Base-by-base conservation (phyloP, 2,329 filamentous ascomycete genomes). In the Fusarium sp. region DNA sequence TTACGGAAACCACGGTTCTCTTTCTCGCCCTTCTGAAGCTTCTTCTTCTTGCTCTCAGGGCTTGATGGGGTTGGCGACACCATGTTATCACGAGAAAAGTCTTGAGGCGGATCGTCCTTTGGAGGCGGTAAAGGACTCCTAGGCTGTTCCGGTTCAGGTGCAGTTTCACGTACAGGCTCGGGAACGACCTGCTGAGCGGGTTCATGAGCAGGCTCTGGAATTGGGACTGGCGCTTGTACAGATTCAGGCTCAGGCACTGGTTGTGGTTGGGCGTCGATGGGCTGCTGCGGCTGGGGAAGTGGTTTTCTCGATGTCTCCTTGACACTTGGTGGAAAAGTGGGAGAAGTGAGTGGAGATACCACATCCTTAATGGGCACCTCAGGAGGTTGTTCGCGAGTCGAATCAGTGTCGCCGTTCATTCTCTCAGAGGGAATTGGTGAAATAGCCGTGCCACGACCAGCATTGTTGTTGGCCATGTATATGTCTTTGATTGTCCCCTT, bases 401-500 rank as follows among this genome's bases (percentile, higher is more conserved):
- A 57, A 41, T 42, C 42, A 21, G 44, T 48, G 33, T 59, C 55
- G 9, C 50, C 72, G 31, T 71, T 72, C n/a, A 70, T 43, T 14
- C 72, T 69, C 21, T 76, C 76, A 23, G 79, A 77, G 50, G 67
- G 67, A 45, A 71, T 66, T 13, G 73, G 70, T 13, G 74, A 71
- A 29, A 77, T 63, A 15, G 72, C 55, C 35, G 79, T 62, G 11
- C 91, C 91, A 55, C 86, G 90, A 19, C 93, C 93, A 37, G 90
- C 88, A 64, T 82, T 86, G 43, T 78, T 80, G 71, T 96, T 88
- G 41, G 87, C 85, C 47, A 98, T 82, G 75, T 98, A 98, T n/a
- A 91, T 88, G 63, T 92, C 88, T 49, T 93, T 88, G 61, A 96
- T 89, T 8, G 89, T 82, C 70, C 95, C 88, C 77, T 95, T 96